A percentile compares a stretch with the other conserved stretches of the same genome.
Conservation (phyloP, 495 filamentous ascomycete species). For the Penicillium bovifimosum region DNA sequence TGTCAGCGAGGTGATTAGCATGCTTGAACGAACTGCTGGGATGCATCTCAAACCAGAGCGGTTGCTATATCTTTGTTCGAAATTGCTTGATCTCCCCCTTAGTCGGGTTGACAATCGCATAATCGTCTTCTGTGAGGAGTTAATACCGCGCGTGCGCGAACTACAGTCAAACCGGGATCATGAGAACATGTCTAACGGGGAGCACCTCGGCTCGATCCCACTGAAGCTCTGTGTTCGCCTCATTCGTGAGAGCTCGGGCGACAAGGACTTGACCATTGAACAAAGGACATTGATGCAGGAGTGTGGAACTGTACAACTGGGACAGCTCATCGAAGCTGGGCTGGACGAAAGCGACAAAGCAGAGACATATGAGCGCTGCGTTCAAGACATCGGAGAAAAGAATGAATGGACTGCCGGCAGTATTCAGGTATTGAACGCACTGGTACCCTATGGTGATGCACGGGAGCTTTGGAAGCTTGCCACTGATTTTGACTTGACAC, state of each 20-base stretch:
- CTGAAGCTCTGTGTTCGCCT: slow-evolving; percentile 57
- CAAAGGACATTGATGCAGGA: slow-evolving; percentile 43
- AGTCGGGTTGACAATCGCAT: slow-evolving; percentile 51
- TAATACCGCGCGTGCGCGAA: slow-evolving; percentile 36
- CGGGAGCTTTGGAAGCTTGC: slow-evolving; percentile 49
- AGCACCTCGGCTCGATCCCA: slow-evolving; percentile 33
- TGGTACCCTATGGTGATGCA: slow-evolving; percentile 44
- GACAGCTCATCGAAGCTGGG: slow-evolving; percentile 46
- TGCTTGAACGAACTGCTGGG: slow-evolving; percentile 62
- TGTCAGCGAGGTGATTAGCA: slow-evolving; percentile 68
- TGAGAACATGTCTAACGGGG: slow-evolving; percentile 1
- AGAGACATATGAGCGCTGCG: slow-evolving; percentile 51
- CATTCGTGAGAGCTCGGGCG: slow-evolving; percentile 56
- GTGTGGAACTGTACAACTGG: slow-evolving; percentile 55
- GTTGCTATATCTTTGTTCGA: slow-evolving; percentile 68
- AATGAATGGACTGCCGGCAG: slow-evolving; percentile 60
- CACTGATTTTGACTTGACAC: slow-evolving; percentile 47
- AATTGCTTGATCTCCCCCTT: slow-evolving; percentile 65
- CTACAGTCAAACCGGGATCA: slow-evolving; percentile 21
- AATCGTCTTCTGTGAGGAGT: slow-evolving; percentile 38
- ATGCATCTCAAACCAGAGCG: slow-evolving; percentile 48
- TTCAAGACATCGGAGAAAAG: slow-evolving; percentile 52
- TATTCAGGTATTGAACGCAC: slow-evolving; percentile 59
- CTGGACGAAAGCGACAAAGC: slow-evolving; percentile 44
- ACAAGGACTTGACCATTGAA: slow-evolving; percentile 32